Conservation (phyloP, 2,329 filamentous ascomycete species). For the Pseudonectria buxi region DNA sequence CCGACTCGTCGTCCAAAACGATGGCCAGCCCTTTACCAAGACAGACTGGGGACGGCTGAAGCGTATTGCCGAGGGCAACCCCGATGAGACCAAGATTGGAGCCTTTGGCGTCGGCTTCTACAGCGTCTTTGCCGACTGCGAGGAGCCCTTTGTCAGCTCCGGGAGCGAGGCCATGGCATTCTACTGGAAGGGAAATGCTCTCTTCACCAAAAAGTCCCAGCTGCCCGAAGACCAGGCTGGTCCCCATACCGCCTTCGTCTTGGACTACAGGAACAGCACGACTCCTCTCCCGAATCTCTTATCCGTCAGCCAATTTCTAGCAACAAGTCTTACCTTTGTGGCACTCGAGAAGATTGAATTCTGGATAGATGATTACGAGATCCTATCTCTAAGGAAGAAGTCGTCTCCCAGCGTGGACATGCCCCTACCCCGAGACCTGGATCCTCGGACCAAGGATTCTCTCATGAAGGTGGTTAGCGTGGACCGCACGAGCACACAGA, state of each 20-base stretch:
- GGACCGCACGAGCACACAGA: conserved; percentile 80
- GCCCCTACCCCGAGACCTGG: conserved; percentile 68
- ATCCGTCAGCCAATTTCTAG: conserved; percentile 83
- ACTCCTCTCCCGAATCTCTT: conserved; percentile 81
- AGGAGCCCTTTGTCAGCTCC: conserved; percentile 94
- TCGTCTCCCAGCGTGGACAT: conserved; percentile 70
- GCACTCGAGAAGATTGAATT: conserved; percentile 81
- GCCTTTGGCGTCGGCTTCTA: conserved; percentile 99
- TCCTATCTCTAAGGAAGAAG: conserved; percentile 77
- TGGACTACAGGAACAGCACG: conserved; percentile 86
- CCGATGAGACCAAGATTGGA: conserved; percentile 97
- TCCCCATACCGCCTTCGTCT: conserved; percentile 79
- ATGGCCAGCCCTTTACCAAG: conserved; percentile 78
- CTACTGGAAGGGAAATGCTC: conserved; percentile 98
- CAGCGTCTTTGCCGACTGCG: conserved; percentile 95
- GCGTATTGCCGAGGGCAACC: conserved; percentile 97
- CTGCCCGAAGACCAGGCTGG: conserved; percentile 61
- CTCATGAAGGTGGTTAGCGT: conserved; percentile 82
- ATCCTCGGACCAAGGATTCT: conserved; percentile 75
- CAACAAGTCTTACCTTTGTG: conserved; percentile 94
- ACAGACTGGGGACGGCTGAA: conserved; percentile 93
- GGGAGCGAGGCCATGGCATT: conserved; percentile 94
- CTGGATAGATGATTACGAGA: conserved; percentile 79
- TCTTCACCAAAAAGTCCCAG: conserved; percentile 83
- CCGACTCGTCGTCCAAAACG: conserved; percentile 84